phyloP scores from a whole-genome alignment of 2,329 filamentous ascomycete genomes.

The Colletotrichum godetiae region DNA sequence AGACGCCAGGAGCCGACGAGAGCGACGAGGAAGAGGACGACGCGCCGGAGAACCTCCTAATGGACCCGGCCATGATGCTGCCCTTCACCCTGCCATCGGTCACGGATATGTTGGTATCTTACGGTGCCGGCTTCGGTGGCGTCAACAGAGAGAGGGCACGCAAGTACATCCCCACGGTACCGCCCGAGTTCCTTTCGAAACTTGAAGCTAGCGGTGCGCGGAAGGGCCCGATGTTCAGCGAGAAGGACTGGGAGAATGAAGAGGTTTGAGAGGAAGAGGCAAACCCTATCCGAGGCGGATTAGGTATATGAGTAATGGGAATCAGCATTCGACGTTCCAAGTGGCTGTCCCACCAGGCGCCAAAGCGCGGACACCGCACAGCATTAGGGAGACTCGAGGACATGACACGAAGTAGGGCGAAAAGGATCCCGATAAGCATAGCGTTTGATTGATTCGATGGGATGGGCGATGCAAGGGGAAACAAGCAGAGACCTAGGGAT shows the following conservation, averaged over 20 bases:
- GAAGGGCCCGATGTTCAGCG: slow-evolving; percentile 67
- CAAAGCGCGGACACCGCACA: background rate
- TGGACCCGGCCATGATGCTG: slow-evolving; percentile 92
- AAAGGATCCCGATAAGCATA: slow-evolving; percentile 26
- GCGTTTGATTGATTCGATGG: slow-evolving; percentile 28
- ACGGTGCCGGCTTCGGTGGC: slow-evolving; percentile 93
- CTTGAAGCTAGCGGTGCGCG: slow-evolving; percentile 72
- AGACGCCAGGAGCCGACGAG: slow-evolving; percentile 44
- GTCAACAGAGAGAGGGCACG: slow-evolving; percentile 90
- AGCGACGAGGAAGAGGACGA: slow-evolving; percentile 72
- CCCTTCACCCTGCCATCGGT: slow-evolving; percentile 96
- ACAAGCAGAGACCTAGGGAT: background rate
- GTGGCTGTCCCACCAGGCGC: background rate
- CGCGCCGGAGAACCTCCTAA: slow-evolving; percentile 78
- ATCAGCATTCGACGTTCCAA: background rate
- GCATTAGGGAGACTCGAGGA: background rate
- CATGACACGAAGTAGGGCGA: slow-evolving; percentile 13
- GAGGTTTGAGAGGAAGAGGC: slow-evolving; percentile 55
- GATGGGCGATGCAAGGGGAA: slow-evolving; percentile 1
- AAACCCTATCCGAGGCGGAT: background rate
- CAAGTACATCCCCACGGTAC: slow-evolving; percentile 96
- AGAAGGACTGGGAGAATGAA: slow-evolving; percentile 76
- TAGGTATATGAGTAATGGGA: background rate
- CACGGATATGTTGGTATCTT: slow-evolving; percentile 96
- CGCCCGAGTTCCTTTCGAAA: slow-evolving; percentile 91